A percentile compares a stretch with the other conserved stretches of the same genome.
These are phyloP conservation scores for Geotrichum siamense DNA, from an alignment of 1,139 yeast species.

Conservation along the genomic window DNA sequence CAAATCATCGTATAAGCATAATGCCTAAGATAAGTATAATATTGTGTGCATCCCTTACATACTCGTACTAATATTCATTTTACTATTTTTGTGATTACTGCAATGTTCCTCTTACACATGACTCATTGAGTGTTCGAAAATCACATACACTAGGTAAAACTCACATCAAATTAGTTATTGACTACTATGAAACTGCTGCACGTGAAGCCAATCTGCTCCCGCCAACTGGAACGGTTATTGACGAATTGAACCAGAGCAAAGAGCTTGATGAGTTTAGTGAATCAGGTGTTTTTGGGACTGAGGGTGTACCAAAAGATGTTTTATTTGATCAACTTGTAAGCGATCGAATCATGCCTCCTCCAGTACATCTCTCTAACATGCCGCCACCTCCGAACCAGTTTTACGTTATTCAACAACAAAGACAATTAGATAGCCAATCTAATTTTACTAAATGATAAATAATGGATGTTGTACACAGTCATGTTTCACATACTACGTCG, in stretches of 20 bases:
- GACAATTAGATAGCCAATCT: neutral
- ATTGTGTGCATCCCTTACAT: neutral
- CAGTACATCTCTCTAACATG: slow-evolving; percentile 23
- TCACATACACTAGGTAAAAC: slow-evolving; percentile 76
- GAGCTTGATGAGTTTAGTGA: slow-evolving; percentile 19
- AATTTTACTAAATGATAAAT: neutral
- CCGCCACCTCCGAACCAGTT: slow-evolving; percentile 27
- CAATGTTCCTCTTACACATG: slow-evolving; percentile 59
- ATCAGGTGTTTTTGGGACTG: slow-evolving; percentile 24
- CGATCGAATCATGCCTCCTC: slow-evolving; percentile 21
- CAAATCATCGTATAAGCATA: too few species aligned
- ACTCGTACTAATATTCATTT: slow-evolving; percentile 11
- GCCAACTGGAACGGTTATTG: slow-evolving; percentile 11
- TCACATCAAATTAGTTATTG: slow-evolving; percentile 67
- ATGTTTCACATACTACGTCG: too few species aligned
- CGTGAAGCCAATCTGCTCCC: slow-evolving; percentile 27
- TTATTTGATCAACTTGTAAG: slow-evolving; percentile 16
- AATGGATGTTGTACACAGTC: too few species aligned
- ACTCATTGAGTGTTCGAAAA: slow-evolving; percentile 77
- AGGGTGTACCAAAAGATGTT: slow-evolving; percentile 14
- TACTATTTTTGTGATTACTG: slow-evolving; percentile 17
- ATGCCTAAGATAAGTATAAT: slow-evolving; percentile 30
- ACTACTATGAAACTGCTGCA: slow-evolving; percentile 53
- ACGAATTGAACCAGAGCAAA: slow-evolving; percentile 22
- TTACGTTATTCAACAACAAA: slow-evolving; percentile 10